Base-by-base conservation (phyloP, 2,329 filamentous ascomycete species). In the Epichloe typhina region DNA sequence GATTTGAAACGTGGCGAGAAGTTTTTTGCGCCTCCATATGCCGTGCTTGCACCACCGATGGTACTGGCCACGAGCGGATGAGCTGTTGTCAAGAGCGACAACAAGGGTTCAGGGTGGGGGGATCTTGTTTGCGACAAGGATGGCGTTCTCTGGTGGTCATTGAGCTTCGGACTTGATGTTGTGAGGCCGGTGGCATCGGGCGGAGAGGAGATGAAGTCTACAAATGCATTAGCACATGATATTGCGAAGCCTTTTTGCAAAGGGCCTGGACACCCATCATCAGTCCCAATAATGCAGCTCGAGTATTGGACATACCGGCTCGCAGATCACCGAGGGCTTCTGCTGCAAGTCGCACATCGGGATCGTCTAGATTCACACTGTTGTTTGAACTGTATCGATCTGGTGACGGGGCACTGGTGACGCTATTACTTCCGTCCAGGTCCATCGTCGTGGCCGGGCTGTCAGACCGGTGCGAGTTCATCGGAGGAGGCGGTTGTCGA, bases 1-100 rank as follows among this genome's bases (percentile, higher is more conserved):
- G 86, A 86, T 65, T 87, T 89, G 63, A 96, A 88, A 2, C 86
- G 79, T 0, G 91, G 89, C 1, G 88, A 94, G 61, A 91, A 94
- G 58, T 90, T 88, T 67, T 97, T 96, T 11, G 87, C 89, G 3
- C 79, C 83, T 31, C 85, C 84, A 64, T 97, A 97, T 1, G 87
- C 88, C 1, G 86, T 88, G 7, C 91, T 78, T 0, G 89, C 91
- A 49, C 84, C 83, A 57, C 87, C 88, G 58, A 95, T 90, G 0
- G 89, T 88, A 31, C 82, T 88, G 9, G 87, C 88, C 15, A 96
- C 77, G 54, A 94, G 74, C 0, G 91, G 91, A 62, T 96, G 89
- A 1, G 87, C 87, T 2, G 88, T 90, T 0, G 89, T 94, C 21
- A 97, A 77, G 1, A 97, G 79, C 5, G 88, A 86, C 3, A 97